A percentile compares a stretch with the other conserved stretches of the same genome.
phyloP scores from a whole-genome alignment of 176 grass and related monocot genomes.

The Miscanthus lutarioriparius region DNA sequence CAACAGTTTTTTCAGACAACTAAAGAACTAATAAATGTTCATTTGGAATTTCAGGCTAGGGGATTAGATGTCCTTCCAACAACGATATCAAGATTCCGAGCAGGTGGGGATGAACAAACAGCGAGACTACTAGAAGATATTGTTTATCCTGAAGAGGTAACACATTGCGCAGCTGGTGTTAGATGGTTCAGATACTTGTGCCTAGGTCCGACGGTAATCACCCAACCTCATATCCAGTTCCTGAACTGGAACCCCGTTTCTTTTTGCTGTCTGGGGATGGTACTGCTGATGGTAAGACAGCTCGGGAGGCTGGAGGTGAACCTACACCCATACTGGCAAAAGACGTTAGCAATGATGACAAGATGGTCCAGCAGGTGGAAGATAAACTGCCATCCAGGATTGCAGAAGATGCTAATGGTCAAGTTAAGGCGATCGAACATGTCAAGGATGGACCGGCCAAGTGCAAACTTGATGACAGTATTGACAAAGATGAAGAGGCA shows the following conservation, averaged over 20 bases:
- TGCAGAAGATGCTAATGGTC: not conserved
- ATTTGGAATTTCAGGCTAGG: constrained; percentile 57
- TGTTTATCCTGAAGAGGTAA: constrained; percentile 90
- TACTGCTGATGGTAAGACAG: not conserved
- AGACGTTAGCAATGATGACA: not conserved
- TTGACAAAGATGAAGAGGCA: constrained; percentile 9
- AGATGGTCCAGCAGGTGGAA: not conserved
- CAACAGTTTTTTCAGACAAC: not conserved
- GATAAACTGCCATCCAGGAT: not conserved
- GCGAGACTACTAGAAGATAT: constrained; percentile 70
- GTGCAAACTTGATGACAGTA: not conserved
- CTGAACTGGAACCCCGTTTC: not conserved
- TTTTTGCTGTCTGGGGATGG: not conserved
- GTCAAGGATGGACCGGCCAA: constrained; percentile 13
- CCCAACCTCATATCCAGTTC: constrained; percentile 17
- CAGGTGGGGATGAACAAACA: constrained; percentile 73
- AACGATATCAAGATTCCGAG: constrained; percentile 82
- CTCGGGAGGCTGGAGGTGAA: not conserved
- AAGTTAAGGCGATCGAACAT: not conserved
- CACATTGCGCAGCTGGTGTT: constrained; percentile 81
- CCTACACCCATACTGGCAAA: not conserved
- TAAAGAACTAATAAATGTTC: constrained; percentile 4
- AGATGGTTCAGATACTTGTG: constrained; percentile 89
- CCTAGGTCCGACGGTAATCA: not conserved
- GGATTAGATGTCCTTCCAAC: constrained; percentile 94